Evolutionary conservation across 2,329 filamentous ascomycete species (phyloP).

Genomic region (Neofusicoccum sp.): DNA sequence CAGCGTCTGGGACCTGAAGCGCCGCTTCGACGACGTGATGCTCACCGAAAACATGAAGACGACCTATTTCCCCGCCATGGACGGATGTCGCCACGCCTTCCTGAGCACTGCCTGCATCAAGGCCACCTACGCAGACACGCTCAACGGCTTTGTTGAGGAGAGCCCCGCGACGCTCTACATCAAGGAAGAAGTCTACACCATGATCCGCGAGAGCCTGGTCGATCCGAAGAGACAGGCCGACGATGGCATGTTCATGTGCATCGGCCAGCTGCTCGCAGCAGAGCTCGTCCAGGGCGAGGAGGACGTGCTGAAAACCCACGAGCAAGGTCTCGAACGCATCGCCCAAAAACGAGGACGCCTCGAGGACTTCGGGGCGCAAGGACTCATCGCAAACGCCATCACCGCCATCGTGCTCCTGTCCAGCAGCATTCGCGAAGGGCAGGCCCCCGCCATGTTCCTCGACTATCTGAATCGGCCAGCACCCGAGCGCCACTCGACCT

Average conservation of each 20-base stretch:
- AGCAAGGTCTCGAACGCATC: conserved; percentile 13
- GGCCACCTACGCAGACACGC: conserved; percentile 14
- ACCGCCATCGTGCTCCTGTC: not conserved
- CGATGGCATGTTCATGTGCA: conserved; percentile 12
- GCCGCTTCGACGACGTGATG: conserved; percentile 8
- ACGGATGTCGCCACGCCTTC: conserved; percentile 13
- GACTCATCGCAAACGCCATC: conserved; percentile 5
- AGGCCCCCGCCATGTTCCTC: not conserved
- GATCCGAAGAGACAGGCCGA: not conserved
- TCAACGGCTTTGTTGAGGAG: conserved; percentile 13
- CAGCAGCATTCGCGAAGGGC: not conserved
- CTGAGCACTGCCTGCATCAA: conserved; percentile 17
- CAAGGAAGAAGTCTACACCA: conserved; percentile 14
- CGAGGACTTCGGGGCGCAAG: not conserved
- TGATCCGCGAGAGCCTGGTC: conserved; percentile 3
- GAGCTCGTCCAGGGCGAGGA: conserved; percentile 15
- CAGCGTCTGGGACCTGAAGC: conserved; percentile 19
- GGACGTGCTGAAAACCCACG: conserved; percentile 12
- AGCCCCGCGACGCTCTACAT: conserved; percentile 16
- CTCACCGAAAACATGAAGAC: conserved; percentile 8
- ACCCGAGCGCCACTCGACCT: not conserved
- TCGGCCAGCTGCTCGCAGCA: conserved; percentile 6
- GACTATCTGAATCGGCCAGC: not conserved
- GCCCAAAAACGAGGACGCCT: not conserved
- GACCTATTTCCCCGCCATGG: conserved; percentile 15